These are phyloP conservation scores for Carex parvula DNA, from an alignment of 176 grass and related monocot genomes.

Conservation along the genomic window DNA sequence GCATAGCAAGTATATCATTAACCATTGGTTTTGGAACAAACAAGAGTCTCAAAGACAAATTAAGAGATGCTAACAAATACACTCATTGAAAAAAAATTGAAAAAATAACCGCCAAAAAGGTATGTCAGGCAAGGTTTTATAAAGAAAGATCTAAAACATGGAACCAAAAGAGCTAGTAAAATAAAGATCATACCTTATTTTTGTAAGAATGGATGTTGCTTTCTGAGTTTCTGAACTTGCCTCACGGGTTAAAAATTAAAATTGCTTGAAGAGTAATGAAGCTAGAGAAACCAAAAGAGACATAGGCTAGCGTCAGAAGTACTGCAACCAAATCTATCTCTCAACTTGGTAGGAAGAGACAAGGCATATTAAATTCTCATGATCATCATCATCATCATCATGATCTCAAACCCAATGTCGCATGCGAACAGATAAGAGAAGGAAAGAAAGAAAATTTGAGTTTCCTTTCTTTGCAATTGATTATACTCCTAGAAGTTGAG, in stretches of 20 bases:
- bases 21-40: not conserved
- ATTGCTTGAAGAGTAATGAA: not conserved
- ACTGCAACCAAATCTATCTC: constrained; percentile 19
- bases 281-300: constrained; percentile 20
- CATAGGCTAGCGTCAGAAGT: not conserved
- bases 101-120: not conserved
- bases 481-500: not conserved
- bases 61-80: not conserved
- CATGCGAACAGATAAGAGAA: constrained; percentile 21
- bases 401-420: constrained; percentile 18
- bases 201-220: not conserved
- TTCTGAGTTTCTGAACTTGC: not conserved
- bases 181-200: constrained; percentile 15
- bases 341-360: constrained; percentile 25
- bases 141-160: not conserved
- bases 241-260: not conserved
- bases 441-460: too few relatives aligned
- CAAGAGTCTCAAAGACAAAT: not conserved
- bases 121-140: not conserved
- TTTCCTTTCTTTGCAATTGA: not conserved
- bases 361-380: constrained; percentile 29
- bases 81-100: not conserved
- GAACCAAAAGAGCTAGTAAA: not conserved
- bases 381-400: not conserved
- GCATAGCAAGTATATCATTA: not conserved